These are phyloP conservation scores for Penicillium sp. DNA, from an alignment of 2,329 filamentous ascomycete genomes.

Conservation along the genomic window DNA sequence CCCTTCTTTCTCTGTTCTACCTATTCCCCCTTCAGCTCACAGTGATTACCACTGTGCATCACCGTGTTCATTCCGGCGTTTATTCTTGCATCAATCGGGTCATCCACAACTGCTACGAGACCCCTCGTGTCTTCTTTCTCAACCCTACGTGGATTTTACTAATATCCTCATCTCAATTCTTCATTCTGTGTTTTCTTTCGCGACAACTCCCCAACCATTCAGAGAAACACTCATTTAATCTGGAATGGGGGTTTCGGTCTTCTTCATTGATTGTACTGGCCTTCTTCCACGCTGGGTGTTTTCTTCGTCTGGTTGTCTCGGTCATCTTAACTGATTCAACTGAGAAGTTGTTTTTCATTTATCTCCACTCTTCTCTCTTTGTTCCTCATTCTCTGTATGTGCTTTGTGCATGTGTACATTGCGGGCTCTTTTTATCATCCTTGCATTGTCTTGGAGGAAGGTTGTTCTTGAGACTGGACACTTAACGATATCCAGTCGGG, in stretches of 20 bases:
- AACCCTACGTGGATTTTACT: constrained; percentile 7
- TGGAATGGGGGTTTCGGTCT: constrained; percentile 26
- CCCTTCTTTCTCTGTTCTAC: constrained; percentile 7
- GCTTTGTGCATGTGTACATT: constrained; percentile 10
- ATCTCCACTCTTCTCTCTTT: constrained; percentile 2
- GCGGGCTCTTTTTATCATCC: constrained; percentile 1
- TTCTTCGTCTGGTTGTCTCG: constrained; percentile 17
- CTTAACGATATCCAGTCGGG: background rate
- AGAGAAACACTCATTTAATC: background rate
- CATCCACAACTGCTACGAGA: constrained; percentile 1
- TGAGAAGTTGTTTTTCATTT: constrained; percentile 16
- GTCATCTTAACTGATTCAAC: constrained; percentile 35
- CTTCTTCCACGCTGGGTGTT: constrained; percentile 1
- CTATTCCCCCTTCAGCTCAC: background rate
- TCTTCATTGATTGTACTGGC: constrained; percentile 39
- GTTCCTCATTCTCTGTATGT: background rate
- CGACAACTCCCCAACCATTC: constrained; percentile 5
- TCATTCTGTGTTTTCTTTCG: constrained; percentile 1
- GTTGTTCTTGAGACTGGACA: background rate
- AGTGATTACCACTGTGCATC: background rate
- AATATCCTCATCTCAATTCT: constrained; percentile 4
- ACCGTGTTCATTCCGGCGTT: constrained; percentile 2
- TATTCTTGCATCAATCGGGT: constrained; percentile 11
- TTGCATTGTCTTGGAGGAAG: background rate
- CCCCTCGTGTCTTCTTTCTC: background rate